Conservation (phyloP, 2,329 filamentous ascomycete genomes). For the Juglanconis oblonga region DNA sequence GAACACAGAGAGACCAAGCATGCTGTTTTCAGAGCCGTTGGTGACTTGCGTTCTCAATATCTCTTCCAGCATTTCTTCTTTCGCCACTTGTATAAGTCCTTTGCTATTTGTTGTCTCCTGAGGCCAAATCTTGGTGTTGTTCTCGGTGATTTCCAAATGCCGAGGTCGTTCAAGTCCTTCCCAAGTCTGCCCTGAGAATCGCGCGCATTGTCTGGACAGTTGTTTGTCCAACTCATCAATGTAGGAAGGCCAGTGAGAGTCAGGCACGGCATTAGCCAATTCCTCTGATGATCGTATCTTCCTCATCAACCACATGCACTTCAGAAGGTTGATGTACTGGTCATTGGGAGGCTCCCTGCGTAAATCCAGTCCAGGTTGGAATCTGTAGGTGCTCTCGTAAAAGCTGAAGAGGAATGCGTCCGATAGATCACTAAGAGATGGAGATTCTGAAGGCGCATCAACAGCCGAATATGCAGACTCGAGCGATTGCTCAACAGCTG, state of each 20-base stretch:
- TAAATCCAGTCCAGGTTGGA: slow-evolving; percentile 24
- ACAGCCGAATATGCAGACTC: not conserved
- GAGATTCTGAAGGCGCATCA: slow-evolving; percentile 20
- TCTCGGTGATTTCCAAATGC: not conserved
- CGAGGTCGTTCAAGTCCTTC: not conserved
- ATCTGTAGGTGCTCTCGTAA: slow-evolving; percentile 24
- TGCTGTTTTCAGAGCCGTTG: not conserved
- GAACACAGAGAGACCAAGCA: not conserved
- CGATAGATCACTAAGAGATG: slow-evolving; percentile 24
- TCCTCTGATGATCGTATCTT: slow-evolving; percentile 15
- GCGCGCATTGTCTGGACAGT: slow-evolving; percentile 25
- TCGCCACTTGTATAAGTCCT: not conserved
- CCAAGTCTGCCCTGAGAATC: slow-evolving; percentile 22
- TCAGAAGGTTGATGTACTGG: slow-evolving; percentile 32
- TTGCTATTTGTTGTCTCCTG: not conserved
- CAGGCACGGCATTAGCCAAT: slow-evolving; percentile 15
- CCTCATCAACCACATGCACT: slow-evolving; percentile 31
- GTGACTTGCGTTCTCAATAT: not conserved
- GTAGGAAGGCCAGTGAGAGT: slow-evolving; percentile 36
- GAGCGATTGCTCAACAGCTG: not conserved
- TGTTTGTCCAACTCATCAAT: slow-evolving; percentile 29
- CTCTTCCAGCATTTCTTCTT: not conserved
- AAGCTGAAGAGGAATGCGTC: slow-evolving; percentile 32
- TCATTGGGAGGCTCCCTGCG: slow-evolving; percentile 21
- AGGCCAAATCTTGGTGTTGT: not conserved